Base-by-base conservation (phyloP, 345 rosid genomes). In the Dipteronia dyeriana region DNA sequence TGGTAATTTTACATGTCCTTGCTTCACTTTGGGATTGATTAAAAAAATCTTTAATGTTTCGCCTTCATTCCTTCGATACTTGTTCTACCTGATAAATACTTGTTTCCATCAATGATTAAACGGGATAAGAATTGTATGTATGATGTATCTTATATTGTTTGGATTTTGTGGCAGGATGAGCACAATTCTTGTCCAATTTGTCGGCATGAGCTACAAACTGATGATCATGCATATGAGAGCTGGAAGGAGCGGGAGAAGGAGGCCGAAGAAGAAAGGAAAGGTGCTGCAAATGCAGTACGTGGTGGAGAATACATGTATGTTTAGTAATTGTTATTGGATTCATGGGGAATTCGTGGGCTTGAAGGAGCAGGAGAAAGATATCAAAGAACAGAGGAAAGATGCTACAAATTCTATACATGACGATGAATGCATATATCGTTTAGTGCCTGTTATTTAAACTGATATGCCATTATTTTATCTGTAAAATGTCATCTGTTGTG, bases 121-220 rank as follows among this genome's bases (percentile, higher is more conserved):
- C 29, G 56, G 53, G 73, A 68, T 74, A 65, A 22, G 65, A 45
- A 34, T 56, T 74, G 13, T 61, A 23, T 69, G 47, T 23, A 16
- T 7, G 51, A 23, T 69, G 47, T 23, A 16, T 7, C 75, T 77
- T 41, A 22, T 17, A 64, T 43, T 9, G 41, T 62, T 54, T 62
- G 73, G 59, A 64, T 22, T n/a, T 12, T 75, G 31, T 81, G 76
- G 76, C 91, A 91, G 99, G 95, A 96, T 71, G 97, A 89, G 78
- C 95, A 94, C 84, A 96, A 96, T 88, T 94, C 99, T 61, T 96
- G 99, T 80, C 99, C 99, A 22, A 90, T 94, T 75, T 96, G 99
- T 72, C 91, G 97, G 66, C 88, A 91, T 13, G 99, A 96, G 77
- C 85, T 96, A 77, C 90, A 80, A 60, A 96, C 97, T 22, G 99